These are phyloP conservation scores for Trichoderma erinaceum DNA, from an alignment of 495 filamentous ascomycete species.

Conservation along the genomic window DNA sequence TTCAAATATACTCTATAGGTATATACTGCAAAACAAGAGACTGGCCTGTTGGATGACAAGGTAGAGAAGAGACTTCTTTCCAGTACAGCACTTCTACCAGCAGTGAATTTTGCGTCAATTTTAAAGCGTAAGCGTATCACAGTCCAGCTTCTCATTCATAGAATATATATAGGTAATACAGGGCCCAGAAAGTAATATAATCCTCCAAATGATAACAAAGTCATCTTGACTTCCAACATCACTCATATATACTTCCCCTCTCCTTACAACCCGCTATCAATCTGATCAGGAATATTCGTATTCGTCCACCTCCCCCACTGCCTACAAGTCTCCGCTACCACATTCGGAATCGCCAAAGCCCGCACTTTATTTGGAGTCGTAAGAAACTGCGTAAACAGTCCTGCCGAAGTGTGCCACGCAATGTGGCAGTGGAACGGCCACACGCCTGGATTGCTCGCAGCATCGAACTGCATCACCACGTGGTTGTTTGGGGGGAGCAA, in stretches of 20 bases:
- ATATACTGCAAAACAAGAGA: too few relatives aligned
- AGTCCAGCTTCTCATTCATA: too few relatives aligned
- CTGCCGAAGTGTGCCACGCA: slow-evolving; percentile 51
- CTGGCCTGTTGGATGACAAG: too few relatives aligned
- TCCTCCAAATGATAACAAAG: not conserved
- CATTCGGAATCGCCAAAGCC: slow-evolving; percentile 32
- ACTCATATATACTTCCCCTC: not conserved
- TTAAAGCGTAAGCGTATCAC: too few relatives aligned
- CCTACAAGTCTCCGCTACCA: slow-evolving; percentile 39
- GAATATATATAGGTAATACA: not conserved
- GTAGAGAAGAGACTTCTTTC: too few relatives aligned
- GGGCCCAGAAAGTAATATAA: not conserved
- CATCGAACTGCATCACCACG: slow-evolving; percentile 47
- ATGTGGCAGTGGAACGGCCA: slow-evolving; percentile 59
- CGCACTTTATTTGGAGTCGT: slow-evolving; percentile 39
- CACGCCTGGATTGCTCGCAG: slow-evolving; percentile 41
- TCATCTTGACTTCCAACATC: not conserved
- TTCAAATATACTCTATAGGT: not conserved
- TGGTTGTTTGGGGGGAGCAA: slow-evolving; percentile 37
- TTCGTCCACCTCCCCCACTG: slow-evolving; percentile 47
- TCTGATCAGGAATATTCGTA: slow-evolving; percentile 44
- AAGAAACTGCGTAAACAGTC: slow-evolving; percentile 46
- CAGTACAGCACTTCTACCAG: too few relatives aligned
- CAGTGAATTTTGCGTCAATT: too few relatives aligned
- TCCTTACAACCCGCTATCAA: slow-evolving; percentile 48